Evolutionary conservation across 2,329 filamentous ascomycete genomes (phyloP).

Genomic region (Pyricularia sp.): DNA sequence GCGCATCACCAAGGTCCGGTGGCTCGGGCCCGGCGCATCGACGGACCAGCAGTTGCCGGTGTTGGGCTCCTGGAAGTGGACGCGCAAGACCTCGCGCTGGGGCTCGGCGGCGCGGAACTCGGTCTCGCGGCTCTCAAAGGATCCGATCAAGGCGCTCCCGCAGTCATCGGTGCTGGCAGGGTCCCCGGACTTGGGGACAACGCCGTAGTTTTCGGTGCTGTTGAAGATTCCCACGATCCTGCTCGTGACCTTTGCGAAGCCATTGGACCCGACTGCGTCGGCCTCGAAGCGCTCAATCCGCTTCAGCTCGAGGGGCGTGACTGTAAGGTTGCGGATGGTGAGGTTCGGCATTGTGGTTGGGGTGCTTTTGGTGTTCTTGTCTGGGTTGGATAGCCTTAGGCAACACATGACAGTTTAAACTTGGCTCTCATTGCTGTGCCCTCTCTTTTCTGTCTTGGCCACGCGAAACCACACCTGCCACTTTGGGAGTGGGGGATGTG

Average conservation of each 20-base stretch:
- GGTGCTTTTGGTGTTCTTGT: neutral
- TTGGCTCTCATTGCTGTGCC: neutral
- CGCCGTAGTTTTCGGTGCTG: constrained; percentile 15
- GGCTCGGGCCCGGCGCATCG: constrained; percentile 52
- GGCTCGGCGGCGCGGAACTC: constrained; percentile 47
- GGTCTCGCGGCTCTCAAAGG: constrained; percentile 54
- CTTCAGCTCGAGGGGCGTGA: constrained; percentile 58
- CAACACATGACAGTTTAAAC: neutral
- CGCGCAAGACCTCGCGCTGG: constrained; percentile 53
- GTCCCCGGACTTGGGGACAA: constrained; percentile 8
- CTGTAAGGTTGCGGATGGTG: constrained; percentile 72
- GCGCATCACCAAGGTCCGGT: constrained; percentile 47
- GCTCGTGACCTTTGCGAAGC: constrained; percentile 26
- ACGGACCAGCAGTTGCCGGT: constrained; percentile 50
- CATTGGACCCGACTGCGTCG: constrained; percentile 18
- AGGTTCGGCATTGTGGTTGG: constrained; percentile 35
- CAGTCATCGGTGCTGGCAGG: constrained; percentile 40
- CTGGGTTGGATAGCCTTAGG: neutral
- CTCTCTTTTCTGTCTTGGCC: neutral
- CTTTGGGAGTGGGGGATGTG: neutral
- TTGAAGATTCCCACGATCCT: constrained; percentile 24
- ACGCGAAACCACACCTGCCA: neutral
- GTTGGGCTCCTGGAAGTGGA: constrained; percentile 54
- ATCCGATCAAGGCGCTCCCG: constrained; percentile 41
- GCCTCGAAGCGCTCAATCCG: constrained; percentile 58